A percentile compares a stretch with the other conserved stretches of the same genome.
Conservation (phyloP, 192 early-diverging fungal species). For the Rhizoclosmatium globosum region DNA sequence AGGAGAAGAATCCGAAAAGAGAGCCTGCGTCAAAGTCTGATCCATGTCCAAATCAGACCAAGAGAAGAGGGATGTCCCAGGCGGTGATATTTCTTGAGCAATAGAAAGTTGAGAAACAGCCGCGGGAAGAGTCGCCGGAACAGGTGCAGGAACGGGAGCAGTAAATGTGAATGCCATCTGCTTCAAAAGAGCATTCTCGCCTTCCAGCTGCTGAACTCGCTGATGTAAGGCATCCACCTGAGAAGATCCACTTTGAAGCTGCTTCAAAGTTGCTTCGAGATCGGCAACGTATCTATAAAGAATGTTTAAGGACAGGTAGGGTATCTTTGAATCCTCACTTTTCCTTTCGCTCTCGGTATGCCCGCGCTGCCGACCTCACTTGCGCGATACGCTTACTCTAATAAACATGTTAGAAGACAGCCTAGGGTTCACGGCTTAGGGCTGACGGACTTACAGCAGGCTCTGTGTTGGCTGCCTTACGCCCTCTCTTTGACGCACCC, state of each 20-base stretch:
- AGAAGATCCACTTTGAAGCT: background rate
- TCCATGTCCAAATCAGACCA: background rate
- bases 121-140: background rate
- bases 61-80: background rate
- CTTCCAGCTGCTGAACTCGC: conserved; percentile 11
- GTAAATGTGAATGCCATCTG: conserved; percentile 26
- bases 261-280: conserved; percentile 23
- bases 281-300: conserved; percentile 19
- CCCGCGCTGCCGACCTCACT: conserved; percentile 10
- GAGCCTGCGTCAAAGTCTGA: background rate
- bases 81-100: background rate
- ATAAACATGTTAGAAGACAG: background rate
- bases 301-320: background rate
- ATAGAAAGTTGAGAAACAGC: background rate
- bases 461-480: conserved; percentile 11
- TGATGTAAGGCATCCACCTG: background rate
- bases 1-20: background rate
- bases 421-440: no score
- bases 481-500: background rate
- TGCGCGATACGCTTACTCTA: background rate
- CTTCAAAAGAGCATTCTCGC: conserved; percentile 11
- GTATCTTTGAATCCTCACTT: conserved; percentile 2
- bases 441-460: background rate
- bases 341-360: conserved; percentile 32
- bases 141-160: background rate